Evolutionary conservation across 2,329 filamentous ascomycete genomes (phyloP).

Genomic region (Fusarium cyanostomum): DNA sequence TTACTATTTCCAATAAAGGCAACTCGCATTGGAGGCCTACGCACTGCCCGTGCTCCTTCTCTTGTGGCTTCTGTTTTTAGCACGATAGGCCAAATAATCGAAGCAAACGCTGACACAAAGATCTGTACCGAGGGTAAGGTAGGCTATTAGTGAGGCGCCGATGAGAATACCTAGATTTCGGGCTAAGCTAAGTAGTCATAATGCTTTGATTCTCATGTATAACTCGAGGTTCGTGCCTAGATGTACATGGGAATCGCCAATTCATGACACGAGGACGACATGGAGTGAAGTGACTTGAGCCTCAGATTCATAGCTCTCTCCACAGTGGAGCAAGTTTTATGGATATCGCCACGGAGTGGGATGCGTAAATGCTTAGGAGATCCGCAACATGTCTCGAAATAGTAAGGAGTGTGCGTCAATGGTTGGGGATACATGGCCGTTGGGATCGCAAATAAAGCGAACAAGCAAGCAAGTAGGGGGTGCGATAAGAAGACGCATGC

Average conservation of each 20-base stretch:
- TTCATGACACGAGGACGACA: background rate
- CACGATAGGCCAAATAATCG: background rate
- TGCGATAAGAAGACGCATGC: background rate
- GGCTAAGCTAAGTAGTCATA: constrained; percentile 10
- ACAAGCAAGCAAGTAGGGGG: background rate
- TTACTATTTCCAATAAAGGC: background rate
- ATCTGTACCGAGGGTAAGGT: constrained; percentile 10
- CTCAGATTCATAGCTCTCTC: background rate
- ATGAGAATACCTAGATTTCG: constrained; percentile 6
- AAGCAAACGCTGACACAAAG: constrained; percentile 23
- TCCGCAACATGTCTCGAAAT: constrained; percentile 1
- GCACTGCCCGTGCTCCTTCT: background rate
- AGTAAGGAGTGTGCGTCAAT: background rate
- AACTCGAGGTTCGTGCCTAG: background rate
- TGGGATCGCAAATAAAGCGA: background rate
- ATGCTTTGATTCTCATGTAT: background rate
- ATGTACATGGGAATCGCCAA: background rate
- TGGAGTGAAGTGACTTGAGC: background rate
- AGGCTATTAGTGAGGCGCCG: constrained; percentile 13
- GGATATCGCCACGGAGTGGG: background rate
- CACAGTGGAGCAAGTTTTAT: background rate
- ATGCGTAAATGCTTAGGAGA: background rate
- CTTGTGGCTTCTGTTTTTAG: constrained; percentile 10
- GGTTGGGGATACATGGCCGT: background rate
- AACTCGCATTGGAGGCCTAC: constrained; percentile 13